A percentile compares a stretch with the other conserved stretches of the same genome.
phyloP scores from a whole-genome alignment of 1,139 yeast genomes.

The Debaryomycetaceae sp. region DNA sequence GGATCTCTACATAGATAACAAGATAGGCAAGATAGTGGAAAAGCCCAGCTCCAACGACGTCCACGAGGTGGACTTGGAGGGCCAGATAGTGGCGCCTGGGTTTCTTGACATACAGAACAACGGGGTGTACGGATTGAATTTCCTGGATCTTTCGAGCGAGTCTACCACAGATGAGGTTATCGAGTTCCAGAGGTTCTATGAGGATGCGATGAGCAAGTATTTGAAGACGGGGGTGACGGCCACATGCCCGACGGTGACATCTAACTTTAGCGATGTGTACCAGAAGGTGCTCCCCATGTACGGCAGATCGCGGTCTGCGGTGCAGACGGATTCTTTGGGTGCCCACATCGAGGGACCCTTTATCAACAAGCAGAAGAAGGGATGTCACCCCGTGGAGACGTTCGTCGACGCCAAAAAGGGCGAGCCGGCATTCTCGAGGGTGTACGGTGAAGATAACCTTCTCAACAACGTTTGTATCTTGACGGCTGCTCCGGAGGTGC shows the following conservation, averaged over 20 bases:
- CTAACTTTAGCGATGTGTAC: slow-evolving; percentile 53
- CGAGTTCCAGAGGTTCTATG: slow-evolving; percentile 30
- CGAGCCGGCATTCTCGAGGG: slow-evolving; percentile 30
- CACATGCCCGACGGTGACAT: slow-evolving; percentile 59
- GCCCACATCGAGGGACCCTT: slow-evolving; percentile 70
- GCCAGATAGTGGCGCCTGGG: slow-evolving; percentile 54
- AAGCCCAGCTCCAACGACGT: slow-evolving; percentile 17
- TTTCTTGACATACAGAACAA: slow-evolving; percentile 60
- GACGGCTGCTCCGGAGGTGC: slow-evolving; percentile 63
- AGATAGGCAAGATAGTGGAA: slow-evolving; percentile 41
- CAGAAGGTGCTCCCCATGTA: slow-evolving; percentile 48
- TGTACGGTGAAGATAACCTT: slow-evolving; percentile 45
- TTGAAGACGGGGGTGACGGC: slow-evolving; percentile 57
- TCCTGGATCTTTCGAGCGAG: slow-evolving; percentile 35
- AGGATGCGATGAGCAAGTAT: slow-evolving; percentile 47
- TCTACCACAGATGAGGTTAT: slow-evolving; percentile 34
- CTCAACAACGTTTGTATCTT: slow-evolving; percentile 46
- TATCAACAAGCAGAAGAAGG: slow-evolving; percentile 52
- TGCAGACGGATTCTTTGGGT: slow-evolving; percentile 53
- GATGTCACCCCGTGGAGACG: slow-evolving; percentile 62
- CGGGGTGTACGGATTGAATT: slow-evolving; percentile 60
- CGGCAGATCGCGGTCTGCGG: slow-evolving; percentile 29
- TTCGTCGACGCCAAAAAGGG: slow-evolving; percentile 46
- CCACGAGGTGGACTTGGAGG: slow-evolving; percentile 43
- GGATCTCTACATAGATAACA: slow-evolving; percentile 47